Evolutionary conservation across 306 rosid genomes (phyloP).

Genomic region (Lupinus albus): DNA sequence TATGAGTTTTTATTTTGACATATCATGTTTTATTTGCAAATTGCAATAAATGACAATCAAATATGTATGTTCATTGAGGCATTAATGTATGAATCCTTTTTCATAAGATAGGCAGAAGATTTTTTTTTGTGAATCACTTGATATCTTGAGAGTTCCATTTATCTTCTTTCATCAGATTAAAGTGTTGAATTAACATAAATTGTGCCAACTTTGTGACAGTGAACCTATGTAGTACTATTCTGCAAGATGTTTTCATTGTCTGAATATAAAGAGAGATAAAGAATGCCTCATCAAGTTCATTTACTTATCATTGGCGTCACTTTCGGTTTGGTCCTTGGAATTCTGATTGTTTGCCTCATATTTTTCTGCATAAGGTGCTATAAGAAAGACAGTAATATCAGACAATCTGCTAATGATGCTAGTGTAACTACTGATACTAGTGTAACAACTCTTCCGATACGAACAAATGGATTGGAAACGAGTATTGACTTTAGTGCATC

Average conservation of each 20-base stretch:
- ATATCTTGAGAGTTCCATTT: constrained; percentile 32
- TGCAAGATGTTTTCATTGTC: constrained; percentile 44
- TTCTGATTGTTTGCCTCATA: constrained; percentile 67
- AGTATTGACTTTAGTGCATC: constrained; percentile 84
- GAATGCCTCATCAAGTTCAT: constrained; percentile 67
- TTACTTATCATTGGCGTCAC: constrained; percentile 77
- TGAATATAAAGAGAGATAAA: too few species aligned
- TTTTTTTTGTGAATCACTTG: constrained; percentile 9
- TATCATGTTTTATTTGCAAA: constrained; percentile 20
- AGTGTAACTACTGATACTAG: constrained; percentile 63
- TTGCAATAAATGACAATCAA: constrained; percentile 26
- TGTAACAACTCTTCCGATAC: constrained; percentile 70
- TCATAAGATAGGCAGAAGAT: constrained; percentile 36
- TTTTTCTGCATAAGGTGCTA: constrained; percentile 81
- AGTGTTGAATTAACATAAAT: constrained; percentile 35
- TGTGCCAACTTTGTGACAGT: constrained; percentile 41
- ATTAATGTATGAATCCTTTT: background rate
- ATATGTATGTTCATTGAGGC: background rate
- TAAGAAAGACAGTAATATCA: constrained; percentile 56
- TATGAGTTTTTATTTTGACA: constrained; percentile 32
- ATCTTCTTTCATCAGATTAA: constrained; percentile 4
- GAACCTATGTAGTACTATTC: constrained; percentile 34
- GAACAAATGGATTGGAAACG: constrained; percentile 72
- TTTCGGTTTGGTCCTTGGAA: constrained; percentile 80
- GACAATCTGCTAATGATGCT: constrained; percentile 56